These are phyloP conservation scores for Yamadazyma insecticola DNA, from an alignment of 805 yeast genomes.

Conservation along the genomic window DNA sequence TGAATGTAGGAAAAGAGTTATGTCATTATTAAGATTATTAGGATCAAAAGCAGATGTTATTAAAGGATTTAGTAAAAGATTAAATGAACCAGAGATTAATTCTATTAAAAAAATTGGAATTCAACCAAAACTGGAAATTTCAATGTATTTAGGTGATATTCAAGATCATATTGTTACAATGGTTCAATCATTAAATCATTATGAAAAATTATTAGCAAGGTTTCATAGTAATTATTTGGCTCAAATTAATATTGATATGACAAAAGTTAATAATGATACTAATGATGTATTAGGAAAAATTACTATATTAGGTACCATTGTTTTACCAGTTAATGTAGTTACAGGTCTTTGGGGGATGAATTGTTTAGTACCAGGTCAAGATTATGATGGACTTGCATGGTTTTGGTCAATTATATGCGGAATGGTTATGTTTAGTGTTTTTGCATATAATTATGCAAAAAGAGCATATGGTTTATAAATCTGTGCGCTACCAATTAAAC, in stretches of 20 bases:
- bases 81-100: conserved; percentile 47
- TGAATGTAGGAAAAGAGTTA: conserved; percentile 89
- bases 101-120: conserved; percentile 1
- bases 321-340: conserved; percentile 88
- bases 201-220: conserved; percentile 87
- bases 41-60: conserved; percentile 98
- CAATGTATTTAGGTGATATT: conserved; percentile 92
- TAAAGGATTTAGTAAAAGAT: conserved; percentile 88
- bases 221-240: conserved; percentile 97
- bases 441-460: conserved; percentile 38
- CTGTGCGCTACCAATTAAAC: too few species aligned
- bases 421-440: conserved; percentile 31
- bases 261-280: conserved; percentile 93
- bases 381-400: conserved; percentile 35
- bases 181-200: conserved; percentile 93
- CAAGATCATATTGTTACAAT: conserved; percentile 97
- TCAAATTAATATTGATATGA: conserved; percentile 96
- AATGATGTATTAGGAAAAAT: conserved; percentile 93
- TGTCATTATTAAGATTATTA: conserved; percentile 78
- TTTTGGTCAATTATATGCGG: conserved; percentile 33
- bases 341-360: conserved; percentile 99
- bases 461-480: conserved; percentile 35
- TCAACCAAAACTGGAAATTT: conserved; percentile 60
- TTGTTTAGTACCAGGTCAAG: conserved; percentile 92
- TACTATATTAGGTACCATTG: conserved; percentile 90